Conservation (phyloP, 768 basidiomycete genomes). For the Mycena kentingensis region DNA sequence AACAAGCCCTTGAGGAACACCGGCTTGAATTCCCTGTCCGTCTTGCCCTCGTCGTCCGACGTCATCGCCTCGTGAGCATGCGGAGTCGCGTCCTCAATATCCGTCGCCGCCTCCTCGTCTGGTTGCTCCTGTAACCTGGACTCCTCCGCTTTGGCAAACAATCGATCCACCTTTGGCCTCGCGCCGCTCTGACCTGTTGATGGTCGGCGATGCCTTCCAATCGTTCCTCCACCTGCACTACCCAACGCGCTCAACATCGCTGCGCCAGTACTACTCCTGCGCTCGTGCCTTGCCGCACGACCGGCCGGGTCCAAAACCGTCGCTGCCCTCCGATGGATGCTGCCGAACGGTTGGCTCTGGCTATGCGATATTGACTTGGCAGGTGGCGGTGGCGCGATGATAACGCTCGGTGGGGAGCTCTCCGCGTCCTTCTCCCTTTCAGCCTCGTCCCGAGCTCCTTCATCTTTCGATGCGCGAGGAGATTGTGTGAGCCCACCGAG, state of each 20-base stretch:
- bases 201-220: slow-evolving; percentile 69
- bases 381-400: slow-evolving; percentile 23
- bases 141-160: slow-evolving; percentile 54
- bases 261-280: slow-evolving; percentile 77
- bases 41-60: slow-evolving; percentile 52
- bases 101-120: slow-evolving; percentile 42
- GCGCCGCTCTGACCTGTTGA: slow-evolving; percentile 61
- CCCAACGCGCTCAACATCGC: slow-evolving; percentile 40
- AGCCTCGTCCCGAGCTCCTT: slow-evolving; percentile 34
- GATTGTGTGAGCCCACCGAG: slow-evolving; percentile 42
- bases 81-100: slow-evolving; percentile 40
- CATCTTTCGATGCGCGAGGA: slow-evolving; percentile 41
- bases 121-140: slow-evolving; percentile 30
- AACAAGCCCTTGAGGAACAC: slow-evolving; percentile 96
- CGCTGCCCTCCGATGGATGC: slow-evolving; percentile 71
- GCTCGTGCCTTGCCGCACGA: slow-evolving; percentile 63
- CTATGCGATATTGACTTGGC: slow-evolving; percentile 36
- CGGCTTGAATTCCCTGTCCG: slow-evolving; percentile 85
- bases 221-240: slow-evolving; percentile 48
- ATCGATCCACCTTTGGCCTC: slow-evolving; percentile 42
- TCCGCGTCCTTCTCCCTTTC: slow-evolving; percentile 29
- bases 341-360: slow-evolving; percentile 46
- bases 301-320: slow-evolving; percentile 74
- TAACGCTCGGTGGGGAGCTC: slow-evolving; percentile 21
- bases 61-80: slow-evolving; percentile 46